Evolutionary conservation across 169 alveolate genomes (phyloP).

Genomic region (Plasmodium adleri): DNA sequence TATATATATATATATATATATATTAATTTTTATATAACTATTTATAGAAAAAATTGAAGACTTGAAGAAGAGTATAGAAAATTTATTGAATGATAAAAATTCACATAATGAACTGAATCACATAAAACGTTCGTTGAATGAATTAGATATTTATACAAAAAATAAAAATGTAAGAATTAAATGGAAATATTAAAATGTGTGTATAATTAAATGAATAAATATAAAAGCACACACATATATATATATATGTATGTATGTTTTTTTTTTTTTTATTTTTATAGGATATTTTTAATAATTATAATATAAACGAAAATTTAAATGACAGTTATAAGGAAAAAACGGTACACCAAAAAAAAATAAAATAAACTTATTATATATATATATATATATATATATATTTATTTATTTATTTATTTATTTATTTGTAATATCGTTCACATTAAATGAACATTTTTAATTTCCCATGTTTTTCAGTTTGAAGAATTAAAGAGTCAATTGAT

Average conservation of each 20-base stretch:
- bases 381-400: neutral
- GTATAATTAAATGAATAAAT: neutral
- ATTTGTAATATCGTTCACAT: neutral
- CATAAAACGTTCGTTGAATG: conserved; percentile 24
- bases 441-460: neutral
- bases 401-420: neutral
- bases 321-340: conserved; percentile 2
- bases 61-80: conserved; percentile 30
- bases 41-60: conserved; percentile 48
- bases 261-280: neutral
- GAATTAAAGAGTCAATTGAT: conserved; percentile 28
- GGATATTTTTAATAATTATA: neutral
- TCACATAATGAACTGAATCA: conserved; percentile 18
- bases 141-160: conserved; percentile 32
- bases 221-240: neutral
- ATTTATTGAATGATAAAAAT: conserved; percentile 34
- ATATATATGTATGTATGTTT: neutral
- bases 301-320: neutral
- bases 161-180: conserved; percentile 11
- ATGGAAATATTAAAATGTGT: neutral
- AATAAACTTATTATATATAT: neutral
- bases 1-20: neutral
- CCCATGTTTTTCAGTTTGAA: conserved; percentile 16
- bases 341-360: neutral
- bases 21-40: too few relatives aligned